Evolutionary conservation across 192 early-diverging fungal genomes (phyloP), one percentile per base, ranked within the genome.

Genomic region (Gonapodya sp.): DNA sequence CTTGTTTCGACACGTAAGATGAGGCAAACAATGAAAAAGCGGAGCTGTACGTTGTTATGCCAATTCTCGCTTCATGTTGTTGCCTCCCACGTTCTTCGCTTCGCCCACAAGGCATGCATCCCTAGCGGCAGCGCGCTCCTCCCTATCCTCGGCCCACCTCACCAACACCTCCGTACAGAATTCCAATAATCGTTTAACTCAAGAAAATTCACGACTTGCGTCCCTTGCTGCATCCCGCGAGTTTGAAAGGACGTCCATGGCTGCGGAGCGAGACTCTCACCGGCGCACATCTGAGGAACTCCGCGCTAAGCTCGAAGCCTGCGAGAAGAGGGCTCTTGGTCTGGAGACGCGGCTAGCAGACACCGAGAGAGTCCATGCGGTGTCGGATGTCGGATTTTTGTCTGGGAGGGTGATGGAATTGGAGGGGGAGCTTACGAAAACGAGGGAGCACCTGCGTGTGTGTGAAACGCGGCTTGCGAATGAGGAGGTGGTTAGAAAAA

Each of bases 1-100:
- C n/a, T n/a, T n/a, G n/a, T n/a, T n/a, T n/a, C n/a, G n/a, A n/a
- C n/a, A n/a, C n/a, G 36, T 36, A 32, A 83, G 82, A 82, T 8
- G 82, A 80, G 31, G 82, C 86, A 64, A 87, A 36, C 31, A 73
- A 80, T 1, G 85, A 87, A 82, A 89, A 87, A 75, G 88, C 87
- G 79, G 81, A 81, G 31, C 36, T 86, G 2, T 86, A 24, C 8
- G 46, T 24, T 64, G 8, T 16, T 64, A 24, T 16, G 46, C 46
- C 24, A 64, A 8, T 24, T 64, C 24, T 64, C 8, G n/a, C n/a
- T 64, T 24, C 8, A 64, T 24, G 46, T 64, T 64, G 8, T 64
- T 64, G 8, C 24, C 8, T 64, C 24, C 46, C 8, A 64, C 46
- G 8, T 64, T 8, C 46, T 64, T 64, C 46, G 8, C n/a, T n/a